Conservation (phyloP, 2,329 filamentous ascomycete genomes). For the Colletotrichum cordylinicola region DNA sequence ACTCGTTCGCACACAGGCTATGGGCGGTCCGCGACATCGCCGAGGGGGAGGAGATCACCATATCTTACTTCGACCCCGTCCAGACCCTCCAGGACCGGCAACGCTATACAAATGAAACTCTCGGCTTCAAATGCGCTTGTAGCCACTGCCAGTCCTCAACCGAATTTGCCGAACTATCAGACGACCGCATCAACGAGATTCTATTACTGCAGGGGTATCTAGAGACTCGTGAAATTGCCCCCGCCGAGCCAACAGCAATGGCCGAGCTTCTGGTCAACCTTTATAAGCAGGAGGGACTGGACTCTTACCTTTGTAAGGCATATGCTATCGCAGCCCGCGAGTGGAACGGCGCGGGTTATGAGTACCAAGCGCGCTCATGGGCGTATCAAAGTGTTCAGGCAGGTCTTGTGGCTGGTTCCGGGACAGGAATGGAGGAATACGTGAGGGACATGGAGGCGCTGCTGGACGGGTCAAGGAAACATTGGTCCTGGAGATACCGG, state of each 20-base stretch:
- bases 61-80: neutral
- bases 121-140: neutral
- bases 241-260: neutral
- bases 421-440: neutral
- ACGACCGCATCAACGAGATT: neutral
- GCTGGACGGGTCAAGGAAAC: neutral
- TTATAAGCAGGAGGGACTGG: neutral
- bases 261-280: neutral
- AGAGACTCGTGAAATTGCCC: neutral
- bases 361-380: neutral
- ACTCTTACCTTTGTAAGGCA: neutral
- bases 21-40: neutral
- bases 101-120: rapidly evolving
- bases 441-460: neutral
- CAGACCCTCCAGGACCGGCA: neutral
- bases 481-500: neutral
- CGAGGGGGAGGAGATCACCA: neutral
- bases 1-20: neutral
- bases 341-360: neutral
- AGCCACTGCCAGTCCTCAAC: neutral
- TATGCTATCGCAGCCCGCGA: neutral
- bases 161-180: neutral
- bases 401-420: neutral
- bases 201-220: neutral
- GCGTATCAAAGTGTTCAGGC: neutral